Conservation (phyloP, 2,329 filamentous ascomycete genomes). For the Nemania sp. region DNA sequence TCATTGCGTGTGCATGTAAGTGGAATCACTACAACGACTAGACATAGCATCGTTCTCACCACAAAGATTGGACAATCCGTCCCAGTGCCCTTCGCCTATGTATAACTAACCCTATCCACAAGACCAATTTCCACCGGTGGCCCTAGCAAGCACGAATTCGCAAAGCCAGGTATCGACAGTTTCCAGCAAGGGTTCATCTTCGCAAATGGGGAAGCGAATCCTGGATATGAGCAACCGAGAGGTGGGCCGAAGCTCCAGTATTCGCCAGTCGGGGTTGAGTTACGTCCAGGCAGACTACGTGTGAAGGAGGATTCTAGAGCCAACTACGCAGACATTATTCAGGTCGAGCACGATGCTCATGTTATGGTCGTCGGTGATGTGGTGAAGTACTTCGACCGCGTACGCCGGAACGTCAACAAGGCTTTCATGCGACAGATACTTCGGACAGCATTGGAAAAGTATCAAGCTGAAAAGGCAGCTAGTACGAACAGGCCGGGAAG, state of each 20-base stretch:
- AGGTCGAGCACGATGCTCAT: constrained; percentile 53
- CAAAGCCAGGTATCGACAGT: constrained; percentile 54
- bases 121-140: constrained; percentile 53
- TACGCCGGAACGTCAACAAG: constrained; percentile 55
- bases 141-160: constrained; percentile 50
- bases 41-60: constrained; percentile 1
- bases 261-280: constrained; percentile 52
- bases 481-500: constrained; percentile 22
- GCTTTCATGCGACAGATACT: constrained; percentile 54
- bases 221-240: constrained; percentile 46
- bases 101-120: constrained; percentile 38
- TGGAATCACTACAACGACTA: constrained; percentile 29
- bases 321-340: constrained; percentile 55
- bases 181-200: constrained; percentile 54
- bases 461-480: constrained; percentile 47
- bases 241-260: constrained; percentile 50
- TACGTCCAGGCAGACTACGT: constrained; percentile 51
- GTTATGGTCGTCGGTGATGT: constrained; percentile 54
- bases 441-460: constrained; percentile 51
- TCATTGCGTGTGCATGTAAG: constrained; percentile 55
- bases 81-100: background rate
- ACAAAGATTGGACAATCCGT: constrained; percentile 24
- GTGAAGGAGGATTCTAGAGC: constrained; percentile 53
- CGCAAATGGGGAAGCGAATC: constrained; percentile 51
- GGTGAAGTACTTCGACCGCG: constrained; percentile 54